These are phyloP conservation scores for Ambrosia artemisiifolia DNA, from an alignment of 129 eudicot species.

Conservation along the genomic window DNA sequence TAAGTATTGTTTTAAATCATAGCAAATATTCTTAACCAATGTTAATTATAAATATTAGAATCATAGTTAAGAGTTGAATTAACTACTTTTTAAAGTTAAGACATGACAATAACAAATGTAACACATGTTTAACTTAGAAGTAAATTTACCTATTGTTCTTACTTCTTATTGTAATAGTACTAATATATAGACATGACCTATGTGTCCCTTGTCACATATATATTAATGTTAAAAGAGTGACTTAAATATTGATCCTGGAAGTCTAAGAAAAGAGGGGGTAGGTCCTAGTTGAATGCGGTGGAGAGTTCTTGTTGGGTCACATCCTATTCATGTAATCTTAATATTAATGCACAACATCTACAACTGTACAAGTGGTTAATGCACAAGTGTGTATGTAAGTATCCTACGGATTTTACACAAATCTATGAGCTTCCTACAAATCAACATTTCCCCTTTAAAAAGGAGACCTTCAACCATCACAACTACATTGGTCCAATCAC, in stretches of 20 bases:
- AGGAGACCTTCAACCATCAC: constrained; percentile 24
- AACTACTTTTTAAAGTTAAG: too few species aligned
- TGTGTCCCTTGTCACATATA: not conserved
- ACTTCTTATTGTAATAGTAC: not conserved
- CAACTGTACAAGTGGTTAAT: constrained; percentile 32
- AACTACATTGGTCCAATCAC: constrained; percentile 32
- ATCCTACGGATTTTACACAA: constrained; percentile 32
- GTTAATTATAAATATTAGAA: too few species aligned
- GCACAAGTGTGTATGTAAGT: constrained; percentile 21
- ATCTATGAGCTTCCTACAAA: constrained; percentile 31
- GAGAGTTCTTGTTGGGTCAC: constrained; percentile 28
- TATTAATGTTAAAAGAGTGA: not conserved
- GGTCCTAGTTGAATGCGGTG: constrained; percentile 12
- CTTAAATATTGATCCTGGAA: not conserved
- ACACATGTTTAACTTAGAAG: too few species aligned
- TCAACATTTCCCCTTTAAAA: constrained; percentile 29
- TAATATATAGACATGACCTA: not conserved
- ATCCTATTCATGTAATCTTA: constrained; percentile 32
- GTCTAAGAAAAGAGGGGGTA: not conserved
- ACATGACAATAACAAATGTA: too few species aligned
- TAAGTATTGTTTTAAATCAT: too few species aligned
- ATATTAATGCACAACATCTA: constrained; percentile 18
- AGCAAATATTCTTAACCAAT: too few species aligned
- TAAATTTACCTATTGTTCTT: too few species aligned
- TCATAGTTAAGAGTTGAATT: too few species aligned